These are phyloP conservation scores for Madurella fahalii DNA, from an alignment of 2,329 filamentous ascomycete genomes.

Conservation along the genomic window DNA sequence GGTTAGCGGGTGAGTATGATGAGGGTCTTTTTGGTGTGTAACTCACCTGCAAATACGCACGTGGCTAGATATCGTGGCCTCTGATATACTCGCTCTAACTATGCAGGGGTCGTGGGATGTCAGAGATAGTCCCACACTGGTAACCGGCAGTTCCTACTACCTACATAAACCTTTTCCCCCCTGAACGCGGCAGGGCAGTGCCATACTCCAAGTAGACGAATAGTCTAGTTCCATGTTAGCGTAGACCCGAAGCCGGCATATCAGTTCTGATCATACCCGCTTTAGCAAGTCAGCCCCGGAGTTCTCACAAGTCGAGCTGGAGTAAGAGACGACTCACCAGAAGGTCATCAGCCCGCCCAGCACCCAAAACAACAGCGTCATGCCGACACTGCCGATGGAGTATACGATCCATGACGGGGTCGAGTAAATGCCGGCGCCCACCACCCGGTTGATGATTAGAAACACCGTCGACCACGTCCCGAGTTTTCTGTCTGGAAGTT, in stretches of 20 bases:
- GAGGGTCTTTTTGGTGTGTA: background rate
- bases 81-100: conserved; percentile 33
- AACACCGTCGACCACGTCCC: conserved; percentile 34
- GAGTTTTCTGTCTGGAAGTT: conserved; percentile 27
- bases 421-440: conserved; percentile 48
- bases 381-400: conserved; percentile 42
- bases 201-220: conserved; percentile 47
- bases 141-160: conserved; percentile 17
- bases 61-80: conserved; percentile 34
- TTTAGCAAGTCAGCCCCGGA: conserved; percentile 7
- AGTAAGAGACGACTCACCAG: conserved; percentile 35
- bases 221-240: conserved; percentile 19
- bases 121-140: background rate
- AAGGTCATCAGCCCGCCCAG: conserved; percentile 44
- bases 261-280: conserved; percentile 20
- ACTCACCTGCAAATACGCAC: conserved; percentile 32
- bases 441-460: conserved; percentile 45
- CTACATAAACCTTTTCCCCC: conserved; percentile 42
- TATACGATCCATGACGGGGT: conserved; percentile 43
- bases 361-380: conserved; percentile 46
- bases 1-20: background rate
- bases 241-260: background rate
- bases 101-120: background rate
- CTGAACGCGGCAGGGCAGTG: conserved; percentile 42
- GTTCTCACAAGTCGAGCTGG: background rate